Base-by-base conservation (phyloP, 2,329 filamentous ascomycete genomes). In the Trichoderma hamatum region DNA sequence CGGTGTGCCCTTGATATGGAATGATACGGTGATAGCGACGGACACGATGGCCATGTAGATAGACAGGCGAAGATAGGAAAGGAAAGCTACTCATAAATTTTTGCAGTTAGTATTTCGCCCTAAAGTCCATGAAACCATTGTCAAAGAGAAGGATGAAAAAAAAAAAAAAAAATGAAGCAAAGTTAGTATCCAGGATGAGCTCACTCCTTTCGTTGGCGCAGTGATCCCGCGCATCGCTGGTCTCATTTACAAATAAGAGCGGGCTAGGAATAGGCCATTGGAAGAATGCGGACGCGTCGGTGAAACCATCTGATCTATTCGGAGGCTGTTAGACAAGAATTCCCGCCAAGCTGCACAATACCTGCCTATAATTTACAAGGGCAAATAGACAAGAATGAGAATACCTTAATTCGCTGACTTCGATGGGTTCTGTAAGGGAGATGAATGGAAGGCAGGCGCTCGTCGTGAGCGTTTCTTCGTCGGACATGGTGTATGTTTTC, bases 31-130 rank as follows among this genome's bases (percentile, higher is more conserved):
- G 73, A 99, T 97, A 62, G 96, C 95, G 36, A 97, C 88, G 32
- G 92, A 89, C 10, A 98, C 93, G 63, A 99, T 85, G 72, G 93
- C 89, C 87, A 98, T 94, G 82, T 97, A 97, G 74, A 97, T 88
- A 36, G 92, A 90, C 2, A 98, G 86, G 4, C 94, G 90, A 24
- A 98, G 88, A 86, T 96, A 97, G 2, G 95, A 96, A 32, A 98
- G 89, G 77, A 97, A 97, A 0, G 88, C 86, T 88, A 7, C 19
- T 7, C 39, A 7, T 43, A 7, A 21, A 2, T 26, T 55, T 39
- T 43, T 43, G 16, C 39, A 16, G 3, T 43, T n/a, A 43, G 39
- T 19, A 43, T n/a, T n/a, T n/a, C 0, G 9, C 10, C 16, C 19
- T 43, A 6, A 43, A 19, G n/a, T 3, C n/a, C 10, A 49, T 49